Evolutionary conservation across 495 filamentous ascomycete species (phyloP).

Genomic region (Tuber melanosporum): DNA sequence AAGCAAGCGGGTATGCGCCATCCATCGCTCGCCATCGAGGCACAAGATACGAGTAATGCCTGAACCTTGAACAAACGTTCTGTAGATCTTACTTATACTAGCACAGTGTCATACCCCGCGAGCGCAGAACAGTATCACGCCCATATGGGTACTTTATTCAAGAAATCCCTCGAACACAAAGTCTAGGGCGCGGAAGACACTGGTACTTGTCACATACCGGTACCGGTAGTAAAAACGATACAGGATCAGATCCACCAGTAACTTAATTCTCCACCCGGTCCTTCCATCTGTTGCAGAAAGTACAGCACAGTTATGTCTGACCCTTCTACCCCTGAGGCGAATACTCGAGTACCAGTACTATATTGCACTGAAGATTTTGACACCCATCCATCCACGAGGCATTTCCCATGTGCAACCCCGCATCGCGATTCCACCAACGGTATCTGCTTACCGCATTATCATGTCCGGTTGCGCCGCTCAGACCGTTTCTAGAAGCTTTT

Average conservation of each 20-base stretch:
- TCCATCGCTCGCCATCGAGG: neutral
- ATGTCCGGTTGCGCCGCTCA: neutral
- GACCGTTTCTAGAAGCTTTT: conserved; percentile 1
- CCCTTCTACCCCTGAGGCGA: neutral
- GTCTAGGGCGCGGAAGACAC: neutral
- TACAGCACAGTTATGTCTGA: neutral
- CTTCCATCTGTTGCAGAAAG: neutral
- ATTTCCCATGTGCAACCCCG: neutral
- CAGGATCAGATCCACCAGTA: neutral
- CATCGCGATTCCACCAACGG: conserved; percentile 3
- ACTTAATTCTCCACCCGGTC: neutral
- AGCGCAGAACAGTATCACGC: neutral
- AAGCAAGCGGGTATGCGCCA: neutral
- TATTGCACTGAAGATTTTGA: neutral
- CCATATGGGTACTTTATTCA: neutral
- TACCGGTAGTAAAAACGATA: neutral
- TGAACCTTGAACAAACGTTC: conserved; percentile 1
- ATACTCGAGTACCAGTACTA: neutral
- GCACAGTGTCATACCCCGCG: neutral
- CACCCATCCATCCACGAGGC: neutral
- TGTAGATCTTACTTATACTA: neutral
- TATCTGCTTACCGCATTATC: neutral
- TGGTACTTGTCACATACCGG: no score
- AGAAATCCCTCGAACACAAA: neutral
- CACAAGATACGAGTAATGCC: neutral